Percentiles rank a stretch among this genome's conserved stretches.
phyloP scores from a whole-genome alignment of 768 basidiomycete genomes.

The Coprinopsis marcescibilis region DNA sequence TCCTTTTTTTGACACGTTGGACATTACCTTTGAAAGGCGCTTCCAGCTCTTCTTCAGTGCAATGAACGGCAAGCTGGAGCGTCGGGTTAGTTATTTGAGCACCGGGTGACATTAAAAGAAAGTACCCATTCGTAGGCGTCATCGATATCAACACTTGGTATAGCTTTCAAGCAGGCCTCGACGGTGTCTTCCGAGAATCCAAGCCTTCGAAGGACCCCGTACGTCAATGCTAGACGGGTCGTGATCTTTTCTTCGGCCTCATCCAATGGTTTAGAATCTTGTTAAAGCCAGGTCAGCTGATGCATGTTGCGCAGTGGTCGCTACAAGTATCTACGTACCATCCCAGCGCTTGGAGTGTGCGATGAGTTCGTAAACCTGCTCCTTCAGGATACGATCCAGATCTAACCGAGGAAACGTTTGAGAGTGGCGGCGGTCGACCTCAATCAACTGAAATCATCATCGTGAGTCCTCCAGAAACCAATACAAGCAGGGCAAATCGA shows the following conservation, averaged over 20 bases:
- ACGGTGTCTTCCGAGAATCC: conserved; percentile 70
- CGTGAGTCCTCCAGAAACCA: no score
- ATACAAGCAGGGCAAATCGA: not conserved
- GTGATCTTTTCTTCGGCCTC: conserved; percentile 69
- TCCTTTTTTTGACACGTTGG: conserved; percentile 12
- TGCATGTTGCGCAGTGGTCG: not conserved
- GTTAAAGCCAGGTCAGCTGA: not conserved
- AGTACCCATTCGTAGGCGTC: conserved; percentile 87
- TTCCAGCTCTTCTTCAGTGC: conserved; percentile 52
- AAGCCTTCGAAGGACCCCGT: conserved; percentile 72
- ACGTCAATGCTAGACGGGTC: conserved; percentile 68
- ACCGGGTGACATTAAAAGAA: not conserved
- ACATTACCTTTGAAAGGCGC: conserved; percentile 8
- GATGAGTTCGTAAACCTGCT: conserved; percentile 54
- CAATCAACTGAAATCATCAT: conserved; percentile 72
- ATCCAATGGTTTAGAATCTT: conserved; percentile 36
- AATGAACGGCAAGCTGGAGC: conserved; percentile 58
- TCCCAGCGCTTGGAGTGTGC: conserved; percentile 15
- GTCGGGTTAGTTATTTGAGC: conserved; percentile 1
- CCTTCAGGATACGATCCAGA: conserved; percentile 51
- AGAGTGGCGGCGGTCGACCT: conserved; percentile 73
- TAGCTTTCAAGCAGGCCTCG: conserved; percentile 60
- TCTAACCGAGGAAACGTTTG: conserved; percentile 57
- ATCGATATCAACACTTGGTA: conserved; percentile 71
- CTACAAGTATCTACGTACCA: not conserved